Evolutionary conservation across 306 rosid species (phyloP), one percentile per base, ranked within the genome.

Genomic region (Pyrus bretschneideri): DNA sequence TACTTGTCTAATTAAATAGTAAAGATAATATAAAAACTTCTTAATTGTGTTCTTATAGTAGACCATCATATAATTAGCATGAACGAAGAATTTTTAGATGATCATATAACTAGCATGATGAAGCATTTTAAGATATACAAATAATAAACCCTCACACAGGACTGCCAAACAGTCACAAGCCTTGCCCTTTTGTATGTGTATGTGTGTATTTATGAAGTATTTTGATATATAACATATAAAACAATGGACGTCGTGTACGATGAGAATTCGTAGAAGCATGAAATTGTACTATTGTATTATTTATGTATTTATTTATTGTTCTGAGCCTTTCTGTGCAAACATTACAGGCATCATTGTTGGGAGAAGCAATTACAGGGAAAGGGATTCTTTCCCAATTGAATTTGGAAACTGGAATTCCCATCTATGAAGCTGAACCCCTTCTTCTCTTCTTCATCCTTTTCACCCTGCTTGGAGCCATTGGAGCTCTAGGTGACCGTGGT

Each of bases 401-500:
- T 61, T 68, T 96, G 78, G 98, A 96, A 80, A 96, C 99, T 5
- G 98, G 99, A 67, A 4, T 96, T 80, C 99, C 99, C 19, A 92
- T 96, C 40, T 91, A 91, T 73, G 99, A 96, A 82, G 99, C 99
- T 0, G 99, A 95, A 72, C 99, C 99, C 2, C 97, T 95, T 72
- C 97, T 95, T 62, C 92, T 95, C 9, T 95, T 95, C 82, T 90
- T 95, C 91, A 95, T 95, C 83, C 91, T 95, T 19, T 95, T 95
- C 85, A 95, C 99, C 4, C 83, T 95, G 1, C 88, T 95, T 17
- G 99, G 99, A 89, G 99, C 99, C 89, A 95, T 95, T 25, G 99
- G 99, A 85, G 97, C 91, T 63, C 76, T 96, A 15, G 99, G 99
- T 52, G 99, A 92, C 85, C 96, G 99, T 82, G 99, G 99, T 51